Evolutionary conservation across 2,329 filamentous ascomycete genomes (phyloP), one percentile per base, ranked within the genome.

Genomic region (Beauveria pseudobassiana): DNA sequence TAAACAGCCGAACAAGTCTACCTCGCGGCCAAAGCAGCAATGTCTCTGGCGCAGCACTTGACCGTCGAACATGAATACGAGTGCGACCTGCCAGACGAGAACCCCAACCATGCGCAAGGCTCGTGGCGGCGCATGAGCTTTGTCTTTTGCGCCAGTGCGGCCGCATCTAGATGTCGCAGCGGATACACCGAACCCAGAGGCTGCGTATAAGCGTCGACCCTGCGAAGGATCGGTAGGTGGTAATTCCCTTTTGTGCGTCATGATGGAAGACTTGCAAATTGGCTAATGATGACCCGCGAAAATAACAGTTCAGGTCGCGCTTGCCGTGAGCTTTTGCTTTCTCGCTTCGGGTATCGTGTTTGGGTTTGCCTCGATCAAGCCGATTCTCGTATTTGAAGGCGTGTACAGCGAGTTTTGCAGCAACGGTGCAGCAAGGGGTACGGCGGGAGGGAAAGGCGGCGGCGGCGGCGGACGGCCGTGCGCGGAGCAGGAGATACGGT

Each of bases 331-430:
- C 12, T 90, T 89, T 71, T 93, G 89, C 73, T 82, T 93, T 42
- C 80, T 96, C 63, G 86, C 89, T 7, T 87, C 91, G 5, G 93
- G 91, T 1, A 79, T 92, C 46, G 85, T 95, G 20, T 95, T 95
- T 74, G 91, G 91, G 40, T 96, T 91, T 73, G 91, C 91, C 16
- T 90, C 91, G 14, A 79, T 96, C 67, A 96, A 95, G 71, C 90
- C 91, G 0, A 83, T 95, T 9, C 78, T 96, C 28, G 88, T 93
- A 64, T 75, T 79, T 14, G 87, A 92, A 71, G 86, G 86, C 3
- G 87, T 90, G 10, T 93, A 92, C 72, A 78, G 78, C 46, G 80
- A 89, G 55, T 74, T 80, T 40, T 95, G 90, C 69, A 65, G 71
- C 48, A 70, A 53, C 14, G 42, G 34, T 20, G 51, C 70, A 43